Conservation (phyloP, 2,329 filamentous ascomycete species). For the Monosporascus sp. region DNA sequence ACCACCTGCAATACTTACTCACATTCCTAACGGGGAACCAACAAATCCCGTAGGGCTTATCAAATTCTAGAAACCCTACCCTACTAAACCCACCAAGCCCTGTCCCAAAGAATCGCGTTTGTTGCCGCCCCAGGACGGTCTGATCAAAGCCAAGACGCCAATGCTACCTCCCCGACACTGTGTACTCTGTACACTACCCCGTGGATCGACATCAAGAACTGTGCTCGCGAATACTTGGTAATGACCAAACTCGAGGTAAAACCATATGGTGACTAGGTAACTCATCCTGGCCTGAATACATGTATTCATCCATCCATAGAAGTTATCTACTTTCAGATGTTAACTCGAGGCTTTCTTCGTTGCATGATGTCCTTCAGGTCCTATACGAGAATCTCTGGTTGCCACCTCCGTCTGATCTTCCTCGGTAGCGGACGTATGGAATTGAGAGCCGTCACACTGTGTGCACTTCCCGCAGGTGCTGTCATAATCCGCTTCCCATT, state of each 20-base stretch:
- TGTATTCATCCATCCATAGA: too few species aligned
- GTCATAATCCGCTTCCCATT: neutral
- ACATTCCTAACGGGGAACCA: neutral
- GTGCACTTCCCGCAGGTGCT: too few species aligned
- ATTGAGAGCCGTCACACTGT: too few species aligned
- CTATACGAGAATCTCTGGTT: too few species aligned
- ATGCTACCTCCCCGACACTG: neutral
- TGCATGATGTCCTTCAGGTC: too few species aligned
- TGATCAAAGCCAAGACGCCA: neutral
- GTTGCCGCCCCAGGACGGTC: neutral
- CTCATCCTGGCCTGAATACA: too few species aligned
- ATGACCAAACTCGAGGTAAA: too few species aligned
- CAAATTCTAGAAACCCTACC: neutral
- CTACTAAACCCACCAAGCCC: neutral
- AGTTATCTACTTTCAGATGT: too few species aligned
- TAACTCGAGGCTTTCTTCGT: too few species aligned
- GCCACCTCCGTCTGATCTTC: too few species aligned
- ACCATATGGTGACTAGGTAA: too few species aligned
- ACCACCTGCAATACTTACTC: neutral
- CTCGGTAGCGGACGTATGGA: too few species aligned
- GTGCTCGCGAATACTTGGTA: neutral
- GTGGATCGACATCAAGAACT: neutral
- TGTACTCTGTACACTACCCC: neutral
- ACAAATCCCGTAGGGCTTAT: neutral
- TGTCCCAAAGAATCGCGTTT: neutral